These are phyloP conservation scores for Mangifera indica DNA, from an alignment of 345 rosid species.

Conservation along the genomic window DNA sequence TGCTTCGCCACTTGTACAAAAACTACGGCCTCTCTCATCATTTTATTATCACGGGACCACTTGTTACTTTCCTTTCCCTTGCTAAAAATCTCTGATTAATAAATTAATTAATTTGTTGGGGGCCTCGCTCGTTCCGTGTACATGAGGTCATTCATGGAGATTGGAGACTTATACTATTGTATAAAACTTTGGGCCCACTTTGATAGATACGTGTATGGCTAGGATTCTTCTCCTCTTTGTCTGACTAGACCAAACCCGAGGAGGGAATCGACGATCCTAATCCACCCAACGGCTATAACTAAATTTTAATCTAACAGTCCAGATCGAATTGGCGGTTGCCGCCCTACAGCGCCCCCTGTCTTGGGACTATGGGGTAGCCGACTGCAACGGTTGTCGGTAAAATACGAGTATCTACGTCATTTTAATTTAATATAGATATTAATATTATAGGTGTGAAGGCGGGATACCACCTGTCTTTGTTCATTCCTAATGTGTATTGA, in stretches of 20 bases:
- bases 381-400: constrained; percentile 54
- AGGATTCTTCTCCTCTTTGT: constrained; percentile 34
- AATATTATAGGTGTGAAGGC: too few relatives aligned
- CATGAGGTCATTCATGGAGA: constrained; percentile 40
- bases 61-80: not conserved
- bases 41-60: constrained; percentile 13
- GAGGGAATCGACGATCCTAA: constrained; percentile 44
- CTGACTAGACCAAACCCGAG: constrained; percentile 23
- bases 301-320: constrained; percentile 47
- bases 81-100: not conserved
- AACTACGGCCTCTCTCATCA: not conserved
- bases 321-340: constrained; percentile 62
- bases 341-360: constrained; percentile 51
- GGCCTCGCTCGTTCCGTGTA: constrained; percentile 33
- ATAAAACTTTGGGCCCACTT: constrained; percentile 18
- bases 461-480: too few relatives aligned
- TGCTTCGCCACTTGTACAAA: constrained; percentile 28
- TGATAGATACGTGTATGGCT: constrained; percentile 42
- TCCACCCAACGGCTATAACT: constrained; percentile 44
- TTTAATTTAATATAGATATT: constrained; percentile 16
- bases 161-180: constrained; percentile 10
- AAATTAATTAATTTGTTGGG: not conserved
- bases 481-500: too few relatives aligned
- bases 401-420: constrained; percentile 26
- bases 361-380: constrained; percentile 37